Conservation (phyloP, 2,329 filamentous ascomycete species). For the Sphaerulina populicola region DNA sequence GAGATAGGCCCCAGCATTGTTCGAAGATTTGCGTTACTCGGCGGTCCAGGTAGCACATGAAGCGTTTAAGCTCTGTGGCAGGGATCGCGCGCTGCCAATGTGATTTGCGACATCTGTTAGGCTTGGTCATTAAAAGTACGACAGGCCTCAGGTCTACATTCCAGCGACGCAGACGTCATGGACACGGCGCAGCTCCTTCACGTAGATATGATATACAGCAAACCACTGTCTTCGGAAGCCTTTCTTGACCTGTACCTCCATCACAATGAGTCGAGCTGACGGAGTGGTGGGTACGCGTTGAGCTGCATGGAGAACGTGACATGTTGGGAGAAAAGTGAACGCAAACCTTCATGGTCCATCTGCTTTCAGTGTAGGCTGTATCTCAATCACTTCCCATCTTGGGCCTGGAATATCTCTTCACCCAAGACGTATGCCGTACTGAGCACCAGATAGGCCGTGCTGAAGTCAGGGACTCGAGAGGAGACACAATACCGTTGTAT, state of each 20-base stretch:
- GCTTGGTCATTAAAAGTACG: neutral
- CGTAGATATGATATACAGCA: neutral
- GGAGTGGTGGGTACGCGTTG: no score
- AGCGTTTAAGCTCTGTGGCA: neutral
- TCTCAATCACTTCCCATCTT: neutral
- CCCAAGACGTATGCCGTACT: neutral
- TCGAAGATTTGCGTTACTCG: constrained; percentile 83
- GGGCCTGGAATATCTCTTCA: neutral
- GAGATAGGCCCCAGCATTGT: constrained; percentile 95
- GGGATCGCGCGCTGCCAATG: no score
- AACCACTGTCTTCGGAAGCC: neutral
- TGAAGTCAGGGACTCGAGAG: neutral
- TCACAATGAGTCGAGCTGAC: no score
- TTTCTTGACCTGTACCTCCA: neutral
- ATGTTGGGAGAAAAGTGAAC: no score
- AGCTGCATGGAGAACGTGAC: no score
- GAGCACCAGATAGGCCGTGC: neutral
- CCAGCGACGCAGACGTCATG: neutral
- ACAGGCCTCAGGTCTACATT: neutral
- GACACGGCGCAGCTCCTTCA: neutral
- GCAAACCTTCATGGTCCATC: no score
- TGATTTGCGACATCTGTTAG: no score
- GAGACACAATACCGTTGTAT: neutral
- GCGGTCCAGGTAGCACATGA: constrained; percentile 75
- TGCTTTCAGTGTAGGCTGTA: no score